Conservation (phyloP, 805 yeast genomes). For the Myxozyma monticola region DNA sequence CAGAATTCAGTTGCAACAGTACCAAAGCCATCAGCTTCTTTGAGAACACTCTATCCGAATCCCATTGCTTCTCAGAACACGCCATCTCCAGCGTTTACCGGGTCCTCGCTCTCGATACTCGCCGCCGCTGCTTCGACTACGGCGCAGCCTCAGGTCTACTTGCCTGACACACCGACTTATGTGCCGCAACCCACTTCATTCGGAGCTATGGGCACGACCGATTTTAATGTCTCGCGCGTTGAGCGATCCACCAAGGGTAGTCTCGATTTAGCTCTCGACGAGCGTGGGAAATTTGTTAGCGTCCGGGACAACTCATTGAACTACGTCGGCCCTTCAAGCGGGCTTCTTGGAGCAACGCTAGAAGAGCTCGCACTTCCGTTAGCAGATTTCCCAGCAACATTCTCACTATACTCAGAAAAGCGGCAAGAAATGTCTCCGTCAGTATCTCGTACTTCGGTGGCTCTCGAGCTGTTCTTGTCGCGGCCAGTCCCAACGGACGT, state of each 20-base stretch:
- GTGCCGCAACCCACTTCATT: too few species aligned
- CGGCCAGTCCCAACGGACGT: slow-evolving; percentile 9
- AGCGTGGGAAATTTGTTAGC: neutral
- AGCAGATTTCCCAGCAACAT: neutral
- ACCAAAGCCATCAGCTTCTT: too few species aligned
- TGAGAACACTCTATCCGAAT: neutral
- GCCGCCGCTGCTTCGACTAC: slow-evolving; percentile 14
- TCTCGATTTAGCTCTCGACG: too few species aligned
- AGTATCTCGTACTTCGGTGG: neutral
- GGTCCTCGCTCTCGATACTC: slow-evolving; percentile 3
- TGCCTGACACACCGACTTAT: too few species aligned
- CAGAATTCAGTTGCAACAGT: neutral
- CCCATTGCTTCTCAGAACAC: too few species aligned
- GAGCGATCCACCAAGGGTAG: too few species aligned
- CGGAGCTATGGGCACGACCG: too few species aligned
- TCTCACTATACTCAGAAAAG: neutral
- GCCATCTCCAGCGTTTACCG: too few species aligned
- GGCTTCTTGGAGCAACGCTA: slow-evolving; percentile 4
- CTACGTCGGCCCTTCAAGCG: slow-evolving; percentile 14
- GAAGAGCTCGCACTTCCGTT: slow-evolving; percentile 1
- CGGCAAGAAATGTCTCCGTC: neutral
- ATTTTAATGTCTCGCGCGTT: too few species aligned
- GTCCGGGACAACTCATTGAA: neutral
- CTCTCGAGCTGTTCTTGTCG: neutral
- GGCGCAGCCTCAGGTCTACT: too few species aligned